Evolutionary conservation across 164 flowering plant genomes (phyloP), one percentile per base, ranked within the genome.

Genomic region (Piper longum): DNA sequence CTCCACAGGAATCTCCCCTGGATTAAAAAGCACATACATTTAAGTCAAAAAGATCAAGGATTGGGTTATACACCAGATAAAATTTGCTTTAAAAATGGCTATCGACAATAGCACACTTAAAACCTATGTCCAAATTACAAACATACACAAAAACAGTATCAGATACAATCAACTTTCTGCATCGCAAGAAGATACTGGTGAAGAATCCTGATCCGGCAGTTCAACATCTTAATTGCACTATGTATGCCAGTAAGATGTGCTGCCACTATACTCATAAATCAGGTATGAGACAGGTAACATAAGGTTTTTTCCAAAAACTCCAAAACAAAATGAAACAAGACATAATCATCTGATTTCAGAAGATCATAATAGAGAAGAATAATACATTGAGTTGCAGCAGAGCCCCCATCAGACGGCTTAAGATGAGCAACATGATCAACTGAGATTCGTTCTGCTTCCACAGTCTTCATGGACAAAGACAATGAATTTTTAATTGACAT

Each of bases 401-500:
- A 88, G 62, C 97, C 97, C 63, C 98, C 98, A 80, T 93, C 98
- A 66, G 98, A 85, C 59, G 98, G 98, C 76, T 93, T 93, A 42
- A 93, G 91, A 80, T 93, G 97, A 16, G 98, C 98, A 43, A 90
- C 97, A 69, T 93, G 98, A 79, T 89, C 98, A 68, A 93, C 98
- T 40, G 98, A 93, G 59, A 93, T 90, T 59, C 97, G 62, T 73
- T 93, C 98, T 16, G 98, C 98, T 76, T 93, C 98, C 48, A 93
- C 98, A 41, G 98, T 93, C 98, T 91, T 56, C 40, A 67, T 66
- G 18, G 54, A 18, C 65, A 73, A 56, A 56, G 36, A 26, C 36
- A 70, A 48, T 57, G 36, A 68, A 8, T 16, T 40, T 39, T 41
- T 26, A 39, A 61, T 40, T 55, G 36, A 39, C 7, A 26, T 16